These are phyloP conservation scores for Coemansia sp. DNA, from an alignment of 192 early-diverging fungal species.

Conservation along the genomic window DNA sequence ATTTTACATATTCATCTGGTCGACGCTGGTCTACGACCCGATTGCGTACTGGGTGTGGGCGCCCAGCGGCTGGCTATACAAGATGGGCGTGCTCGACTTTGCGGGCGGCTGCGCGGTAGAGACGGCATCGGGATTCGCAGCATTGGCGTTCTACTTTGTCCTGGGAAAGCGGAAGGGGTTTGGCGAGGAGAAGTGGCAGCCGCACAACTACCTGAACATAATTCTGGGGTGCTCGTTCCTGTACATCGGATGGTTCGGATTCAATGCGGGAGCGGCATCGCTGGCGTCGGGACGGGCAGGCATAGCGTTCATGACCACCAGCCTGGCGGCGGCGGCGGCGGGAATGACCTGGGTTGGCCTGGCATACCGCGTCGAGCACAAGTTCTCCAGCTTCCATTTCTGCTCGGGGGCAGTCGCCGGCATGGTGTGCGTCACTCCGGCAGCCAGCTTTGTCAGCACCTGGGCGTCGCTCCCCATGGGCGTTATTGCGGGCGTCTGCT, in stretches of 20 bases:
- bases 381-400: slow-evolving; percentile 77
- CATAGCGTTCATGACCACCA: slow-evolving; percentile 73
- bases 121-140: slow-evolving; percentile 74
- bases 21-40: slow-evolving; percentile 68
- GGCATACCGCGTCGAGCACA: slow-evolving; percentile 68
- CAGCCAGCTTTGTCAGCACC: slow-evolving; percentile 70
- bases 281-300: slow-evolving; percentile 69
- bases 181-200: slow-evolving; percentile 59
- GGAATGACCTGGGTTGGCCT: slow-evolving; percentile 70
- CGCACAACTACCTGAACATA: slow-evolving; percentile 81
- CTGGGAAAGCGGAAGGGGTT: slow-evolving; percentile 73
- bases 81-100: slow-evolving; percentile 77
- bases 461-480: slow-evolving; percentile 78
- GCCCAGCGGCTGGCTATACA: slow-evolving; percentile 72
- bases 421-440: slow-evolving; percentile 86
- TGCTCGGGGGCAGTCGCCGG: slow-evolving; percentile 89
- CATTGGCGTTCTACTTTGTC: slow-evolving; percentile 79
- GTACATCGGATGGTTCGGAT: slow-evolving; percentile 92
- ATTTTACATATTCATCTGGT: slow-evolving; percentile 66
- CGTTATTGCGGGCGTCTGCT: slow-evolving; percentile 60
- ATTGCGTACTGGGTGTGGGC: slow-evolving; percentile 84
- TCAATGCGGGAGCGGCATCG: slow-evolving; percentile 81
- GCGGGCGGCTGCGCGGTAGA: slow-evolving; percentile 89
- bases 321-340: slow-evolving; percentile 67
- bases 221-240: slow-evolving; percentile 77